Evolutionary conservation across 176 grass and related monocot genomes (phyloP).

Genomic region (Tillandsia fasciculata): DNA sequence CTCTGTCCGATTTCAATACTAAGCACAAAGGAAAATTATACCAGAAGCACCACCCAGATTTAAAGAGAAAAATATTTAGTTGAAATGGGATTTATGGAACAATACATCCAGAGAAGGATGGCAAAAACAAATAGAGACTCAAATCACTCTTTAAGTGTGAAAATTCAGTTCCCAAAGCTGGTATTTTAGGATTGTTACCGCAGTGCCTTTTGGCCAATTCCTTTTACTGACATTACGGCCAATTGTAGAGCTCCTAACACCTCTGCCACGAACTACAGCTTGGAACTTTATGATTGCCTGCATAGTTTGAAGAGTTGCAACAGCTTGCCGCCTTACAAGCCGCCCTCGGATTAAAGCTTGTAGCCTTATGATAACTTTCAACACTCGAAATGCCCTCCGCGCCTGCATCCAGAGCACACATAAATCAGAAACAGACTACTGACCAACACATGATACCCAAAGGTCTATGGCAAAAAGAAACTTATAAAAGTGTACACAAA

Average conservation of each 20-base stretch:
- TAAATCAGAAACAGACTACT: not conserved
- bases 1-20: no score
- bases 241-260: conserved; percentile 33
- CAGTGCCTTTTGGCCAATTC: conserved; percentile 21
- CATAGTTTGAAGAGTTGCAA: conserved; percentile 56
- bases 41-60: no score
- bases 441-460: not conserved
- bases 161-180: no score
- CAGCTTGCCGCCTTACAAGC: conserved; percentile 88
- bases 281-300: conserved; percentile 69
- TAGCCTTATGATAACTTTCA: conserved; percentile 94
- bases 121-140: not conserved
- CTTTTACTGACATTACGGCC: conserved; percentile 21
- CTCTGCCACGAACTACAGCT: conserved; percentile 66
- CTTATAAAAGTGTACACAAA: no score
- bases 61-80: no score
- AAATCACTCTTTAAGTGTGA: not conserved
- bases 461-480: no score
- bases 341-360: conserved; percentile 87
- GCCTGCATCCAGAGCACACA: conserved; percentile 31
- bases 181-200: conserved; percentile 23
- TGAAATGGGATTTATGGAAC: no score
- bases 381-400: conserved; percentile 67
- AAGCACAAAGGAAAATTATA: no score
- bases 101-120: not conserved